phyloP scores from a whole-genome alignment of 1,284 basidiomycete species.

The Neolentinus lepideus region DNA sequence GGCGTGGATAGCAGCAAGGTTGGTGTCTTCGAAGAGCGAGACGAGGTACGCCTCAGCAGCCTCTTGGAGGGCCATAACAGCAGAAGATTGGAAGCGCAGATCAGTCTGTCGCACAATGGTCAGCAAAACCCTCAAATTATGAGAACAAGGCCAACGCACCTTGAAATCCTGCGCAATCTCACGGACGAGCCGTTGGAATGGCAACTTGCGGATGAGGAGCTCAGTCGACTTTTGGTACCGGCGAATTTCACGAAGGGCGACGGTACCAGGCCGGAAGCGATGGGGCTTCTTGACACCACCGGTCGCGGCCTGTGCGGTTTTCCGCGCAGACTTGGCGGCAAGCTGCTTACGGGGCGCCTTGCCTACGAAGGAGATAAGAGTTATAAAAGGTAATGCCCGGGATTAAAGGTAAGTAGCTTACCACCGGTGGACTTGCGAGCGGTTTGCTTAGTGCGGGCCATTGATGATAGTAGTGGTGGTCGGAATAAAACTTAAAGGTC shows the following conservation, averaged over 20 bases:
- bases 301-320: constrained; percentile 27
- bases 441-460: constrained; percentile 16
- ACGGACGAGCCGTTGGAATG: constrained; percentile 73
- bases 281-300: constrained; percentile 84
- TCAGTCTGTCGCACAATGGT: constrained; percentile 36
- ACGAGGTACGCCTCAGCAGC: constrained; percentile 58
- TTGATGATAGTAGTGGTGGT: background rate
- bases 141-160: constrained; percentile 32
- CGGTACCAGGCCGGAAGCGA: constrained; percentile 57
- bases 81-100: constrained; percentile 60
- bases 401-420: background rate
- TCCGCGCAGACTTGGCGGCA: constrained; percentile 10
- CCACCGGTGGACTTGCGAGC: constrained; percentile 17
- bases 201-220: constrained; percentile 72
- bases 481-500: background rate
- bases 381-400: background rate
- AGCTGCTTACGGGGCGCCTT: constrained; percentile 12
- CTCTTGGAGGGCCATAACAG: constrained; percentile 57
- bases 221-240: constrained; percentile 82
- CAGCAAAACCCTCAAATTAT: background rate
- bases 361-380: background rate
- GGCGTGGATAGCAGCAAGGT: constrained; percentile 46
- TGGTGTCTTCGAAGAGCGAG: constrained; percentile 47
- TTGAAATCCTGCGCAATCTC: constrained; percentile 72
- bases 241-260: constrained; percentile 81